phyloP scores from a whole-genome alignment of 345 rosid genomes.

The Populus ilicifolia region DNA sequence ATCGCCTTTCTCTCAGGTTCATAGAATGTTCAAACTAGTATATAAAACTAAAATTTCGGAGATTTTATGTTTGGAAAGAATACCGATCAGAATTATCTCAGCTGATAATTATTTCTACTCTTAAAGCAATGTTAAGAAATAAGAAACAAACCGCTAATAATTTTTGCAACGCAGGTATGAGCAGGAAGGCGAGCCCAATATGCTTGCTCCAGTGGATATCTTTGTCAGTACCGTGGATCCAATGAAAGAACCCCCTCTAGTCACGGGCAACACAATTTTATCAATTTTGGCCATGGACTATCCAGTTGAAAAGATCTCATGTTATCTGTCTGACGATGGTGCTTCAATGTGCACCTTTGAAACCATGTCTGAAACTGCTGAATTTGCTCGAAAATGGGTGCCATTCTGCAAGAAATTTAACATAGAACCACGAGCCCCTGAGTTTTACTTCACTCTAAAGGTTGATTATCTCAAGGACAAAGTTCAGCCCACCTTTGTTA shows the following conservation, averaged over 20 bases:
- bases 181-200: constrained; percentile 79
- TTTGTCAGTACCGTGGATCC: constrained; percentile 99
- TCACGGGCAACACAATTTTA: constrained; percentile 77
- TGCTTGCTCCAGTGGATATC: constrained; percentile 82
- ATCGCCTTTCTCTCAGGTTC: constrained; percentile 75
- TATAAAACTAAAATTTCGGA: background rate
- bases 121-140: background rate
- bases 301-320: constrained; percentile 86
- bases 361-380: constrained; percentile 66
- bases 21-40: background rate
- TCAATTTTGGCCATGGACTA: constrained; percentile 96
- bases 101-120: background rate
- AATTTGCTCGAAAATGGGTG: constrained; percentile 32
- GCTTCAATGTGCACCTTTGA: constrained; percentile 97
- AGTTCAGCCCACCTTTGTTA: constrained; percentile 90
- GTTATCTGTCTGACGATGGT: constrained; percentile 95
- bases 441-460: constrained; percentile 41
- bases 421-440: constrained; percentile 39
- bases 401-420: constrained; percentile 35
- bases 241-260: constrained; percentile 97
- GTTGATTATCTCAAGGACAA: constrained; percentile 95
- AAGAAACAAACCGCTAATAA: background rate
- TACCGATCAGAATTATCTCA: too few species aligned
- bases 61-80: background rate
- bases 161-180: constrained; percentile 53